Percentiles rank a stretch among this genome's conserved stretches.
These are phyloP conservation scores for Xylaria sp. DNA, from an alignment of 2,329 filamentous ascomycete species.

Conservation along the genomic window DNA sequence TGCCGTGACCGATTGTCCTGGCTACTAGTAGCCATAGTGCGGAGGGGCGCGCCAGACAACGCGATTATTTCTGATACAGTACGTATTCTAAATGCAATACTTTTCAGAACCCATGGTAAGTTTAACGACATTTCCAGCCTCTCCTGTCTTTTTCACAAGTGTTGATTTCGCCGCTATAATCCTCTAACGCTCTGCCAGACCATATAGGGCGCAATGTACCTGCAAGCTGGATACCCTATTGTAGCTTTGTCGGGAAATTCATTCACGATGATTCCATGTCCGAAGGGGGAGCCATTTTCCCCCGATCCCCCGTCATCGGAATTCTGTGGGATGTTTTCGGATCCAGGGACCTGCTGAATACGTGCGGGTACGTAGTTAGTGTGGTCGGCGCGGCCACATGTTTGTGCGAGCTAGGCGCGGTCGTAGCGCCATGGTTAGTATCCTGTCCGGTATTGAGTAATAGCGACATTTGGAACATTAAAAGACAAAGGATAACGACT, in stretches of 20 bases:
- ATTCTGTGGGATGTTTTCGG: neutral
- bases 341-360: neutral
- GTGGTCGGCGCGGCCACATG: neutral
- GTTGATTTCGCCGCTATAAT: neutral
- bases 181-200: neutral
- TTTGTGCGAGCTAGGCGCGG: neutral
- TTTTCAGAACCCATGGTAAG: too few relatives aligned
- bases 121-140: too few relatives aligned
- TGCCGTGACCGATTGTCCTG: neutral
- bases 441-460: too few relatives aligned
- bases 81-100: too few relatives aligned
- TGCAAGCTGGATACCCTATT: neutral
- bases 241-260: neutral
- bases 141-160: neutral
- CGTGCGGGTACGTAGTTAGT: neutral
- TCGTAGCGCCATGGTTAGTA: too few relatives aligned
- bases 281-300: neutral
- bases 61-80: too few relatives aligned
- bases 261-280: neutral
- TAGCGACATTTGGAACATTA: too few relatives aligned
- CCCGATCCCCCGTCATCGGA: neutral
- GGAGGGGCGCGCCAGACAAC: too few relatives aligned
- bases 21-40: too few relatives aligned
- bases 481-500: too few relatives aligned
- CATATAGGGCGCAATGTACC: too few relatives aligned